These are phyloP conservation scores for Phascolomyces articulosus DNA, from an alignment of 371 early-diverging fungal genomes.

Conservation along the genomic window DNA sequence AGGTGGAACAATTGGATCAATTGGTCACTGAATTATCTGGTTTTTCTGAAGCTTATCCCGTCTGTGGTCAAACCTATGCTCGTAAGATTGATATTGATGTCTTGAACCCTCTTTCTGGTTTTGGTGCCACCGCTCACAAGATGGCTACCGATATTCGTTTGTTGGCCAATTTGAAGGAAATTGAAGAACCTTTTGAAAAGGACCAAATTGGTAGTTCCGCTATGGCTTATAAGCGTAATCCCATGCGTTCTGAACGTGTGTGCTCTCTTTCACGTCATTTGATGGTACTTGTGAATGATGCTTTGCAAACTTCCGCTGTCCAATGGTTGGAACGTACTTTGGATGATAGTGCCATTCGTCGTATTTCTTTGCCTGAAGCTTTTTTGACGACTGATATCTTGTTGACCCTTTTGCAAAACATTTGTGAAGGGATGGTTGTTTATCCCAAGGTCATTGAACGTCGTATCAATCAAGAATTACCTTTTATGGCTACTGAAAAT, in stretches of 20 bases:
- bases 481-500: conserved; percentile 99
- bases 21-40: conserved; percentile 90
- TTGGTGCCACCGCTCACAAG: conserved; percentile 96
- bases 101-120: conserved; percentile 83
- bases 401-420: conserved; percentile 91
- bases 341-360: conserved; percentile 96
- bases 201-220: conserved; percentile 98
- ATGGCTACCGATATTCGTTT: conserved; percentile 97
- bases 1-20: conserved; percentile 90
- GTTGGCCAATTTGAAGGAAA: conserved; percentile 95
- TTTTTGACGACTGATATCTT: conserved; percentile 97
- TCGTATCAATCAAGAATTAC: conserved; percentile 92
- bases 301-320: conserved; percentile 86
- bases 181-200: conserved; percentile 98
- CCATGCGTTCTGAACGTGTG: conserved; percentile 97
- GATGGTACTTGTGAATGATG: conserved; percentile 89
- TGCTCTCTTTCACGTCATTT: conserved; percentile 96
- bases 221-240: conserved; percentile 99
- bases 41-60: conserved; percentile 84
- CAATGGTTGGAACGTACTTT: conserved; percentile 98
- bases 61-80: conserved; percentile 97
- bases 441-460: conserved; percentile 94
- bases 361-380: conserved; percentile 95
- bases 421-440: conserved; percentile 95
- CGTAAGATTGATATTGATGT: conserved; percentile 97